phyloP scores from a whole-genome alignment of 2,329 filamentous ascomycete species.

The Catunica adiposa region DNA sequence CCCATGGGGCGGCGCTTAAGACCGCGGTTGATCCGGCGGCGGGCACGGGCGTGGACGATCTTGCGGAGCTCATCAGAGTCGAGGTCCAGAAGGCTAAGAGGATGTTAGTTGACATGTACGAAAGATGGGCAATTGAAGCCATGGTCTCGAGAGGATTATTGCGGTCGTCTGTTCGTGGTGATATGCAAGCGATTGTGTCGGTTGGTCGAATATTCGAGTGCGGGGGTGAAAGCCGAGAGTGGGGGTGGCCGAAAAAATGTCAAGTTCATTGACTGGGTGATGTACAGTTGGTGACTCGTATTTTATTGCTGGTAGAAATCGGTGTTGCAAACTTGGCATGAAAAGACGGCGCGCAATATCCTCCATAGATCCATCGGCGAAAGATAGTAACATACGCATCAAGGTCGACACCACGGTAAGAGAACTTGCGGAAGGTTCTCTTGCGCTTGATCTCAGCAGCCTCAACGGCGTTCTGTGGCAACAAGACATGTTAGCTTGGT shows the following conservation, averaged over 20 bases:
- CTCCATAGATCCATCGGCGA: not conserved
- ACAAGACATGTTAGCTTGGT: slow-evolving; percentile 12
- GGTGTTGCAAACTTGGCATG: not conserved
- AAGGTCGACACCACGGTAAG: slow-evolving; percentile 98
- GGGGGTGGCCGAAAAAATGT: not conserved
- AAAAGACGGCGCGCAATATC: not conserved
- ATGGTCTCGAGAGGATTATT: not conserved
- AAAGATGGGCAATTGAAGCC: not conserved
- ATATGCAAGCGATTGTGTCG: not conserved
- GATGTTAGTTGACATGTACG: slow-evolving; percentile 1
- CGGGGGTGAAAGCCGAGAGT: not conserved
- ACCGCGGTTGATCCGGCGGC: slow-evolving; percentile 97
- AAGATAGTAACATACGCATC: slow-evolving; percentile 61
- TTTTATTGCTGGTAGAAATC: not conserved
- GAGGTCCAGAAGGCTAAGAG: slow-evolving; percentile 83
- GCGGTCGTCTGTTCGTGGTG: not conserved
- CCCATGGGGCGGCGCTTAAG: slow-evolving; percentile 99
- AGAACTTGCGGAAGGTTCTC: slow-evolving; percentile 99
- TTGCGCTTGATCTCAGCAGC: slow-evolving; percentile 99
- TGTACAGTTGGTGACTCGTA: not conserved
- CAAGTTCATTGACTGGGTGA: not conserved
- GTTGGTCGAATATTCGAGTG: not conserved
- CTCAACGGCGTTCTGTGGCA: slow-evolving; percentile 75
- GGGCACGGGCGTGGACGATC: slow-evolving; percentile 97
- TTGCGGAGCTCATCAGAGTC: slow-evolving; percentile 96